Evolutionary conservation across 768 basidiomycete species (phyloP), one percentile per base, ranked within the genome.

Genomic region (Kwoniella dendrophila): DNA sequence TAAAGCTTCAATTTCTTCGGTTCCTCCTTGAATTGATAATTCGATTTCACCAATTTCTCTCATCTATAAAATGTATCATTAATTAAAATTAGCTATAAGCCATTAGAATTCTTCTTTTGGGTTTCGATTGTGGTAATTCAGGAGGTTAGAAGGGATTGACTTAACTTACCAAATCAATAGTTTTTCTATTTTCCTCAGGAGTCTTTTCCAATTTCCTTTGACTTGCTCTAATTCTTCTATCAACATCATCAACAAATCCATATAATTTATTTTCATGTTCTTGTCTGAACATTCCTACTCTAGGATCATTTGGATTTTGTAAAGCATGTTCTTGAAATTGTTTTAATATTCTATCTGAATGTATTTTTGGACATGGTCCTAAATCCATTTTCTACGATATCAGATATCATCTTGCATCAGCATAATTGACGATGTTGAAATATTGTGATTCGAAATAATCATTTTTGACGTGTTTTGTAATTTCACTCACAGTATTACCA

Each of bases 41-140:
- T 98, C 95, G 78, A 99, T 97, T 82, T 99, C 96, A 59, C 92
- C 96, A 81, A 99, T 97, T 84, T 99, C 96, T 67, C 92, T 85
- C 96, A 99, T 99, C 90, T 91, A 70, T 14, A 20, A 11, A 29
- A 47, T 10, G 20, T 18, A 10, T 7, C 16, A n/a, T n/a, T 26
- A 49, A 26, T 49, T 26, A 49, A 26, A n/a, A n/a, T n/a, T n/a
- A n/a, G n/a, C n/a, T n/a, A n/a, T n/a, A n/a, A n/a, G n/a, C n/a
- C n/a, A n/a, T n/a, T 16, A 47, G 24, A 8, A 14, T 18, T 26
- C 18, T 5, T 24, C 20, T n/a, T n/a, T n/a, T 4, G 4, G 20
- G 26, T 24, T 24, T 40, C 38, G 43, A 45, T n/a, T 10, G 38
- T 40, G 38, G 38, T 38, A 8, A 38, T 38, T 38, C 36, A 18